A percentile compares a stretch with the other conserved stretches of the same genome.
phyloP scores from a whole-genome alignment of 331 rosid genomes.

The Rhamnella rubrinervis region DNA sequence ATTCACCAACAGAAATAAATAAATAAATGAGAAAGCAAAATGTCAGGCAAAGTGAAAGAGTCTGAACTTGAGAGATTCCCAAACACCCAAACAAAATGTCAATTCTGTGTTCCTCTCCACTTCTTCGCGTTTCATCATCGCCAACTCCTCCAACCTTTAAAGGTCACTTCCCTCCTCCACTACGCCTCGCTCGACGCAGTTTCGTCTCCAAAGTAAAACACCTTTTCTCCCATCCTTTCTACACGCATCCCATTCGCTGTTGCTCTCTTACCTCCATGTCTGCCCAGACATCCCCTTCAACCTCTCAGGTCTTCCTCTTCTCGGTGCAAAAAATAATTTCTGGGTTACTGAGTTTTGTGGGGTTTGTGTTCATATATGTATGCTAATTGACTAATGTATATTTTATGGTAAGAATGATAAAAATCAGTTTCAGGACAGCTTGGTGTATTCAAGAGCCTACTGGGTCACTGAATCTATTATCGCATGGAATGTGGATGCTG shows the following conservation, averaged over 20 bases:
- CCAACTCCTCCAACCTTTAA: conserved; percentile 18
- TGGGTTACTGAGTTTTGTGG: background rate
- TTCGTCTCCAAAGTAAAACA: conserved; percentile 10
- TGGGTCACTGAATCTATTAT: conserved; percentile 68
- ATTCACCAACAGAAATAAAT: too few relatives aligned
- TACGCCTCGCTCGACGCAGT: conserved; percentile 21
- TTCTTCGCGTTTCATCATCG: conserved; percentile 14
- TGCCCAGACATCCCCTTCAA: conserved; percentile 33
- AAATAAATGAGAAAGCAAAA: too few relatives aligned
- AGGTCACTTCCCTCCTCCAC: conserved; percentile 22
- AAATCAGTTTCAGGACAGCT: conserved; percentile 45
- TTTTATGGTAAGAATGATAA: background rate
- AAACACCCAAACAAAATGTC: conserved; percentile 29
- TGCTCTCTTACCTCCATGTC: conserved; percentile 43
- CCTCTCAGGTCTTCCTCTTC: conserved; percentile 51
- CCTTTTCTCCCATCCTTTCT: conserved; percentile 15
- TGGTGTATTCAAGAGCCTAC: conserved; percentile 67
- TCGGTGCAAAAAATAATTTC: background rate
- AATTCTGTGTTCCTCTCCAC: conserved; percentile 25
- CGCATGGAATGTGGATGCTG: conserved; percentile 78
- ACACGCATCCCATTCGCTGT: conserved; percentile 33
- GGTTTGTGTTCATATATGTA: background rate
- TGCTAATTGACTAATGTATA: too few relatives aligned
- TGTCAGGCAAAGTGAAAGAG: too few relatives aligned
- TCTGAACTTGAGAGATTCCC: background rate